A percentile compares a stretch with the other conserved stretches of the same genome.
Conservation (phyloP, 1,139 yeast genomes). For the Yamadazyma jaroonii region DNA sequence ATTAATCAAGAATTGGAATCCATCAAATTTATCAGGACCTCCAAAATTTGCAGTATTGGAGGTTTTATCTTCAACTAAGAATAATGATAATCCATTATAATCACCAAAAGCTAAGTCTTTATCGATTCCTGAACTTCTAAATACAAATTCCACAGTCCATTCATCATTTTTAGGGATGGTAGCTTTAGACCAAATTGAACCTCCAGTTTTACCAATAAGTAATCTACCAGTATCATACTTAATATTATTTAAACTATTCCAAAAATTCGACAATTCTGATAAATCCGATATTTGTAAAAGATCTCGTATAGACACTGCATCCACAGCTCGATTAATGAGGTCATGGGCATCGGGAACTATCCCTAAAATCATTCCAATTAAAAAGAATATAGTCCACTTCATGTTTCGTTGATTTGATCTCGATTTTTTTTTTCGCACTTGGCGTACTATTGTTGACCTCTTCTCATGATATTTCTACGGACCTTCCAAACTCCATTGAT, state of each 20-base stretch:
- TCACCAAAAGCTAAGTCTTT: constrained; percentile 26
- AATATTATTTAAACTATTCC: constrained; percentile 29
- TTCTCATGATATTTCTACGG: constrained; percentile 60
- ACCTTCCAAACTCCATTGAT: constrained; percentile 64
- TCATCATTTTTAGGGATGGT: constrained; percentile 34
- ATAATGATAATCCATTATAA: constrained; percentile 50
- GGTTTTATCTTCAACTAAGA: constrained; percentile 36
- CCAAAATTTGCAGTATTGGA: constrained; percentile 36
- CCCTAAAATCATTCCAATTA: constrained; percentile 1
- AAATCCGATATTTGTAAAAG: constrained; percentile 23
- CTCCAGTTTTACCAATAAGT: constrained; percentile 35
- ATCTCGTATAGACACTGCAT: constrained; percentile 28
- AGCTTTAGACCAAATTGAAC: constrained; percentile 50
- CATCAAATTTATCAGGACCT: constrained; percentile 55
- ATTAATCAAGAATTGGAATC: constrained; percentile 57
- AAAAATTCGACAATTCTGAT: constrained; percentile 22
- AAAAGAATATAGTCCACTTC: background rate
- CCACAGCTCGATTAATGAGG: constrained; percentile 10
- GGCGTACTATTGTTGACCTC: constrained; percentile 22
- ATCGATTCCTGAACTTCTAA: constrained; percentile 53
- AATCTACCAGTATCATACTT: constrained; percentile 39
- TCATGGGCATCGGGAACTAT: constrained; percentile 4
- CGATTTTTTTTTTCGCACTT: background rate
- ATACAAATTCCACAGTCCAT: constrained; percentile 61
- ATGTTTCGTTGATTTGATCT: background rate